A percentile compares a stretch with the other conserved stretches of the same genome.
Evolutionary conservation across 2,329 filamentous ascomycete species (phyloP).

Genomic region (Eutypella sp.): DNA sequence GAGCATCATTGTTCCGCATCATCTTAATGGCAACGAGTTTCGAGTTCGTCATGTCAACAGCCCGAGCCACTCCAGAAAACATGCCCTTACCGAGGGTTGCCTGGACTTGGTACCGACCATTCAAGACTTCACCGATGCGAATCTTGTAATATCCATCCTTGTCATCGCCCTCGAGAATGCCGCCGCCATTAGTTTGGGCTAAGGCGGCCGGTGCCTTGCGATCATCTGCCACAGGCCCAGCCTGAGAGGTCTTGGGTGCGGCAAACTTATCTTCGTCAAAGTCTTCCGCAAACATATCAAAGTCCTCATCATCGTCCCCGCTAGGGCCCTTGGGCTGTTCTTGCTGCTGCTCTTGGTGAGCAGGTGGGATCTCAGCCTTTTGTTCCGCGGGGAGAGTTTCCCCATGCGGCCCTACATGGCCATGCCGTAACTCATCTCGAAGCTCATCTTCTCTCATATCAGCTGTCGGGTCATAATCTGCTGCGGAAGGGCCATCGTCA

Average conservation of each 20-base stretch:
- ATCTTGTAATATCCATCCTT: conserved; percentile 96
- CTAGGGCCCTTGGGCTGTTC: conserved; percentile 43
- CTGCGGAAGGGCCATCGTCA: conserved; percentile 67
- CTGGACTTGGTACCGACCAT: conserved; percentile 84
- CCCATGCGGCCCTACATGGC: conserved; percentile 49
- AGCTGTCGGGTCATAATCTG: conserved; percentile 71
- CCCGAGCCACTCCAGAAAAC: conserved; percentile 93
- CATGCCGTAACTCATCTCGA: conserved; percentile 52
- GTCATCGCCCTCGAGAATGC: conserved; percentile 88
- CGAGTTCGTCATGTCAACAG: conserved; percentile 69
- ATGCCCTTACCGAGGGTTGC: conserved; percentile 87
- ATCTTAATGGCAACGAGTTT: conserved; percentile 93
- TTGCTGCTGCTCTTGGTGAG: conserved; percentile 31
- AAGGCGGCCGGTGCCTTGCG: conserved; percentile 43
- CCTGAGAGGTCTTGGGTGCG: conserved; percentile 41
- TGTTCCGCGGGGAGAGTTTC: conserved; percentile 44
- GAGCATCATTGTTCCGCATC: conserved; percentile 91
- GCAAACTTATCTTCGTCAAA: conserved; percentile 63
- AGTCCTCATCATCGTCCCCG: conserved; percentile 59
- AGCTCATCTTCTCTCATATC: conserved; percentile 70
- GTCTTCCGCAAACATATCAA: conserved; percentile 88
- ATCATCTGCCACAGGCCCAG: conserved; percentile 34
- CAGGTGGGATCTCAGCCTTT: conserved; percentile 26
- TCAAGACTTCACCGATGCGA: conserved; percentile 83
- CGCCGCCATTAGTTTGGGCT: conserved; percentile 55